A percentile compares a stretch with the other conserved stretches of the same genome.
These are phyloP conservation scores for Phytophthora sp. DNA, from an alignment of 352 stramenopile genomes.

Conservation along the genomic window DNA sequence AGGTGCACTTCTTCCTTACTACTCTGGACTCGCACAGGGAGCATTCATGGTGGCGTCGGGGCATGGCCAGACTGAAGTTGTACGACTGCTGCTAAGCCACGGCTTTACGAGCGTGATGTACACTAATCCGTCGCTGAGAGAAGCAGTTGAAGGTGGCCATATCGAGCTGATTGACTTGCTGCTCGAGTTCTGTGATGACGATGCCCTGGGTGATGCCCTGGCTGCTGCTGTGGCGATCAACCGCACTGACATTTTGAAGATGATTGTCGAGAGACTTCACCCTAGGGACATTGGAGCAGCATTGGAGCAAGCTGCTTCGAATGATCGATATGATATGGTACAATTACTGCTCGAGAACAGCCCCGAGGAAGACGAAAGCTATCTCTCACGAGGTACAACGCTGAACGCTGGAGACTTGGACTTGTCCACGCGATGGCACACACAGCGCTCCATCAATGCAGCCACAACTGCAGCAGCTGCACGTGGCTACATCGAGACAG, in stretches of 20 bases:
- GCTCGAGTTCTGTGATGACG: conserved; percentile 19
- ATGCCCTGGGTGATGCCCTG: conserved; percentile 11
- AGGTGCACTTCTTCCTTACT: conserved; percentile 13
- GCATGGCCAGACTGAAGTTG: conserved; percentile 14
- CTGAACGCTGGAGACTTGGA: background rate
- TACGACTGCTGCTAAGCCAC: conserved; percentile 3
- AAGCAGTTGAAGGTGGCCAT: conserved; percentile 17
- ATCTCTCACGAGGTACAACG: conserved; percentile 1
- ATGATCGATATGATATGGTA: conserved; percentile 14
- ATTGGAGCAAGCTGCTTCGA: conserved; percentile 12
- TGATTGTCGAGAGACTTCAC: conserved; percentile 20
- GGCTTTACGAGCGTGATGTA: conserved; percentile 21
- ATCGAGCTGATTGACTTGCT: conserved; percentile 11
- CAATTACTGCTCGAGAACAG: conserved; percentile 18
- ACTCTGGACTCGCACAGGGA: conserved; percentile 20
- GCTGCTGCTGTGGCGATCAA: conserved; percentile 6
- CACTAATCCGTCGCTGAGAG: conserved; percentile 17
- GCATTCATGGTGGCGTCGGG: conserved; percentile 21
- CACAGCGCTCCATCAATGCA: conserved; percentile 14
- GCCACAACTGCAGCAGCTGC: conserved; percentile 6
- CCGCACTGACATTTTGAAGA: conserved; percentile 12
- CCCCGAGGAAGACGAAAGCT: conserved; percentile 14
- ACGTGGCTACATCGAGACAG: conserved; percentile 6
- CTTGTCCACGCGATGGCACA: conserved; percentile 13
- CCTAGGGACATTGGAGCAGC: conserved; percentile 17